Base-by-base conservation (phyloP, 345 rosid genomes). In the Boechera stricta region DNA sequence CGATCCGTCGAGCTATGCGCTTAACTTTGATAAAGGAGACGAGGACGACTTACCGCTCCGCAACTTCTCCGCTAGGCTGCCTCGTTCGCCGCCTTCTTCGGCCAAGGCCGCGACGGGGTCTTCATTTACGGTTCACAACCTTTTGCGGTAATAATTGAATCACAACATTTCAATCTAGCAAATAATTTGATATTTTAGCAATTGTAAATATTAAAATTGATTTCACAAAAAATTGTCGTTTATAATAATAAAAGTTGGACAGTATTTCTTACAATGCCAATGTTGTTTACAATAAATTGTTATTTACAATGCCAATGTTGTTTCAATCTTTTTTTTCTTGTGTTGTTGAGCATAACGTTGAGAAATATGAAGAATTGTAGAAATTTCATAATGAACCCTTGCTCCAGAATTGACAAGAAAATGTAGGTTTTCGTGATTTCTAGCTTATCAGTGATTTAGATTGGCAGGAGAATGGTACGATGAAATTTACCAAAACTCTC, bases 81-180 rank as follows among this genome's bases (percentile, higher is more conserved):
- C 82, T 64, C 67, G n/a, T 75, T 79, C 82, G 10, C 82, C 82
- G 6, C 62, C 79, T 61, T 79, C 72, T n/a, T 63, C 75, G 2
- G 59, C 82, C 10, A 51, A 63, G 1, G 9, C 48, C 7, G 7
- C 48, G 6, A 4, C 48, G 4, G 67, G 21, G 5, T 55, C 72
- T 4, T 64, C 72, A 0, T 57, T 48, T 7, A 41, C 36, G 24
- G 45, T 44, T 13, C 39, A 72, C 4, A 78, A 66, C 13, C 72
- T 66, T 48, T 32, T 72, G 56, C 67, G 63, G 47, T 72, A 63
- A 77, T 53, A 4, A 7, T 36, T 36, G 12, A n/a, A 26, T 39
- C 36, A 12, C 10, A 21, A 7, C 2, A 8, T 15, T 24, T 49
- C 54, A 16, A 2, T n/a, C 10, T 32, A 35, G 4, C 39, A 6